A percentile compares a stretch with the other conserved stretches of the same genome.
These are phyloP conservation scores for Juglanconis juglandina DNA, from an alignment of 2,329 filamentous ascomycete genomes.

Conservation along the genomic window DNA sequence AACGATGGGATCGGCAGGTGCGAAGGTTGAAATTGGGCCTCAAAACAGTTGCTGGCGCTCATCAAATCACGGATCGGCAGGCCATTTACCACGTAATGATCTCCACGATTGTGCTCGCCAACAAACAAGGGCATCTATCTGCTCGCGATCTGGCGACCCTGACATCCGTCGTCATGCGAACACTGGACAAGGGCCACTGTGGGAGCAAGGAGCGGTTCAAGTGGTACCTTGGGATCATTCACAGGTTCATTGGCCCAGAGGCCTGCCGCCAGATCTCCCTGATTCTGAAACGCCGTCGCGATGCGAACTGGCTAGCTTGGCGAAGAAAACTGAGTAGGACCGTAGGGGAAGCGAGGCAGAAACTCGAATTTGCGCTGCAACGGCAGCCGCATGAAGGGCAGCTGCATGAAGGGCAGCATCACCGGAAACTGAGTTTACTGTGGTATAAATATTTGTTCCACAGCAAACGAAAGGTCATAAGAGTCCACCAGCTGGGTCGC, in stretches of 20 bases:
- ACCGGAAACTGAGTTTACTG: neutral
- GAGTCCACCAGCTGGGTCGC: neutral
- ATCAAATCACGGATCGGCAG: constrained; percentile 17
- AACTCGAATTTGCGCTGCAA: neutral
- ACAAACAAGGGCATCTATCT: constrained; percentile 29
- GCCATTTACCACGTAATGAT: constrained; percentile 30
- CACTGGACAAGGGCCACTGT: constrained; percentile 29
- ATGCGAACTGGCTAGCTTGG: constrained; percentile 15
- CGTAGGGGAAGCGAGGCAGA: neutral
- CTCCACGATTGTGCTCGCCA: constrained; percentile 29
- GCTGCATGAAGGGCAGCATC: neutral
- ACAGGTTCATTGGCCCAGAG: constrained; percentile 24
- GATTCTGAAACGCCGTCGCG: constrained; percentile 25
- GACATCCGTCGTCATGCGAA: constrained; percentile 30
- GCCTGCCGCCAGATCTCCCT: constrained; percentile 20
- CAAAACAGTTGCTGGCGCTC: neutral
- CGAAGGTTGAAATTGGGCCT: constrained; percentile 8
- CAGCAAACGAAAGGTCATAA: neutral
- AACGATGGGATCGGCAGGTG: neutral
- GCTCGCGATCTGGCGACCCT: constrained; percentile 14
- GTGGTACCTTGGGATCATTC: constrained; percentile 33
- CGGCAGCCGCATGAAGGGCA: neutral
- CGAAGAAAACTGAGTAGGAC: neutral
- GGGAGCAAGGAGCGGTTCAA: constrained; percentile 33
- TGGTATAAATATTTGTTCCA: neutral